Percentiles rank a stretch among this genome's conserved stretches.
phyloP scores from a whole-genome alignment of 768 basidiomycete species.

The Xerocomellus chrysenteron region DNA sequence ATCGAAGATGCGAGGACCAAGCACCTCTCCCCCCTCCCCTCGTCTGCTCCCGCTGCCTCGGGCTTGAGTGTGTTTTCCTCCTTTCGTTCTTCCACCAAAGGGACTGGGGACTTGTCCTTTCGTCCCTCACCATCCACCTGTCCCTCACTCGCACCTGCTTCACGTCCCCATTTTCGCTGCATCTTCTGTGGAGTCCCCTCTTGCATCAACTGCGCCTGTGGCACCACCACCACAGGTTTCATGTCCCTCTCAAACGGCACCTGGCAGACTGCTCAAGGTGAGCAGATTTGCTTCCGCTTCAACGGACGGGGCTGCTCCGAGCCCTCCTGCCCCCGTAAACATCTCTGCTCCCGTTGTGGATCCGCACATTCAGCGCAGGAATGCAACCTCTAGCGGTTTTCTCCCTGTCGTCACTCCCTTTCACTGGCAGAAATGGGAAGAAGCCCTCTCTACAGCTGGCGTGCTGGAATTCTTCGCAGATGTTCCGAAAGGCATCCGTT shows the following conservation, averaged over 20 bases:
- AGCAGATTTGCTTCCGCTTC: background rate
- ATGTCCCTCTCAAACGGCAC: background rate
- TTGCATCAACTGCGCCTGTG: too few relatives aligned
- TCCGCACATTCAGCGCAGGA: conserved; percentile 14
- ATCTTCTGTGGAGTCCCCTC: too few relatives aligned
- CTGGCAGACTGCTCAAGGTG: background rate
- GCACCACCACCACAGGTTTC: background rate
- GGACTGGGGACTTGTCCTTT: too few relatives aligned
- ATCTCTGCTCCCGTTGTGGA: background rate
- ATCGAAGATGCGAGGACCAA: too few relatives aligned
- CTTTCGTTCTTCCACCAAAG: too few relatives aligned
- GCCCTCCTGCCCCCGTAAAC: background rate
- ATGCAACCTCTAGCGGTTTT: conserved; percentile 15
- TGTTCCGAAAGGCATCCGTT: background rate
- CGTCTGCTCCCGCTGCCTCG: too few relatives aligned
- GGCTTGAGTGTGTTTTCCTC: too few relatives aligned
- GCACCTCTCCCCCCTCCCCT: too few relatives aligned
- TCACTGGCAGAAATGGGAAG: conserved; percentile 17
- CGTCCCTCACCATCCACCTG: too few relatives aligned
- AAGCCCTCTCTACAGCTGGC: background rate
- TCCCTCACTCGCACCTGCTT: too few relatives aligned
- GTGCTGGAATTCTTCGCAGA: background rate
- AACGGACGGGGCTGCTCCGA: background rate
- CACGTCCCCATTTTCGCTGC: background rate
- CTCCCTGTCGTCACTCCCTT: conserved; percentile 26